phyloP scores from a whole-genome alignment of 805 yeast genomes.

The Yarrowia yakushimensis region DNA sequence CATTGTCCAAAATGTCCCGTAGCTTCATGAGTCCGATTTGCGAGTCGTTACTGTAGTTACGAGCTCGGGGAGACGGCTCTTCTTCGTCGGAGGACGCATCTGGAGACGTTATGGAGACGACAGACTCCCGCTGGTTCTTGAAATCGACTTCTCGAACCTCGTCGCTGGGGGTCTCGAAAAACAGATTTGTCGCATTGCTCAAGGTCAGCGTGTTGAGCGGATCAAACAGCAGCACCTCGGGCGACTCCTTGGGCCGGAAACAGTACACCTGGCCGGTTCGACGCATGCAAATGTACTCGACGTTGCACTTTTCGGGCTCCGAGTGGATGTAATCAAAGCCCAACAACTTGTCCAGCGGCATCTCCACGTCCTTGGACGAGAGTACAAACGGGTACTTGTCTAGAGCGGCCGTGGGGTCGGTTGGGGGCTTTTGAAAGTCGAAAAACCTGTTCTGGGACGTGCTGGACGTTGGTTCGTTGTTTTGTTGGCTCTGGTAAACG shows the following conservation, averaged over 20 bases:
- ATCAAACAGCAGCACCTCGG: constrained; percentile 59
- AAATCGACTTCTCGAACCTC: neutral
- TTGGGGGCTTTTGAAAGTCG: constrained; percentile 14
- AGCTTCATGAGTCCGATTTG: constrained; percentile 15
- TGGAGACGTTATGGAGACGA: neutral
- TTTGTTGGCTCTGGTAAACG: constrained; percentile 1
- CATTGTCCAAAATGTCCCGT: constrained; percentile 40
- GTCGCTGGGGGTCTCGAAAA: neutral
- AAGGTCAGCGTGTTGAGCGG: constrained; percentile 44
- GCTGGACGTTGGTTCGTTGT: neutral
- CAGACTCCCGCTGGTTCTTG: neutral
- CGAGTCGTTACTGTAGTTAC: constrained; percentile 16
- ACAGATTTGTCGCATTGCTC: constrained; percentile 29
- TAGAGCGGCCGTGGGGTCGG: neutral
- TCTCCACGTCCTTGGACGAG: constrained; percentile 4
- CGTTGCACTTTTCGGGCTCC: constrained; percentile 28
- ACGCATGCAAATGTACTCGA: constrained; percentile 79
- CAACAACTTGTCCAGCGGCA: neutral
- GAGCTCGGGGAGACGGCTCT: neutral
- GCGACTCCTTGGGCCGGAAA: constrained; percentile 69
- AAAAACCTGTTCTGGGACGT: constrained; percentile 13
- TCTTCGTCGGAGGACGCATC: constrained; percentile 8
- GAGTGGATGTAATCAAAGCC: constrained; percentile 22
- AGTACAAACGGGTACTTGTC: constrained; percentile 12
- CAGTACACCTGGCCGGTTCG: constrained; percentile 84